A percentile compares a stretch with the other conserved stretches of the same genome.
These are phyloP conservation scores for Penicillium rolfsii DNA, from an alignment of 2,329 filamentous ascomycete genomes.

Conservation along the genomic window DNA sequence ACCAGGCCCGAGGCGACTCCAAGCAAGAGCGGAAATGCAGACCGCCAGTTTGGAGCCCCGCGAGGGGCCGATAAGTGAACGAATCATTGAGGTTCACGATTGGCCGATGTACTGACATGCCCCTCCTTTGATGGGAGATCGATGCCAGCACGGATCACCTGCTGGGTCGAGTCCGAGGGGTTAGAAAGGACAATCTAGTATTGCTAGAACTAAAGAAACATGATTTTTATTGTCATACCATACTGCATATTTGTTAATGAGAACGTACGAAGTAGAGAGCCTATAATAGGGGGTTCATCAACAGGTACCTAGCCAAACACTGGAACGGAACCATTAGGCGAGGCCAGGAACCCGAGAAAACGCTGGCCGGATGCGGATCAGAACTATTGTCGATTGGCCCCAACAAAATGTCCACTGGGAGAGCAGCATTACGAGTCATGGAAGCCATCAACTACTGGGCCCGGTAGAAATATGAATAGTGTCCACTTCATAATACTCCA, in stretches of 20 bases:
- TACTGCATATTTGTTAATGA: not conserved
- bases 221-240: not conserved
- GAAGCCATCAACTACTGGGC: not conserved
- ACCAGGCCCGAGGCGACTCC: not conserved
- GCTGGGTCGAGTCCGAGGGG: constrained; percentile 15
- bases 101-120: not conserved
- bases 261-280: not conserved
- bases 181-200: not conserved
- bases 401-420: not conserved
- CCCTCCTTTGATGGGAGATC: not conserved
- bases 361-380: constrained; percentile 5
- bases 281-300: not conserved
- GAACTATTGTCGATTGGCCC: constrained; percentile 1
- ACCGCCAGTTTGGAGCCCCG: constrained; percentile 14
- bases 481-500: not conserved
- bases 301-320: not conserved
- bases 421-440: not conserved
- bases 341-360: constrained; percentile 1
- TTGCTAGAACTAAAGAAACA: not conserved
- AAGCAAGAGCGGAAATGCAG: constrained; percentile 4
- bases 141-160: constrained; percentile 17
- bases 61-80: not conserved
- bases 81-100: not conserved
- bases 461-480: not conserved
- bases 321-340: not conserved